Conservation (phyloP, 192 early-diverging fungal genomes). For the Linnemannia hyalina region DNA sequence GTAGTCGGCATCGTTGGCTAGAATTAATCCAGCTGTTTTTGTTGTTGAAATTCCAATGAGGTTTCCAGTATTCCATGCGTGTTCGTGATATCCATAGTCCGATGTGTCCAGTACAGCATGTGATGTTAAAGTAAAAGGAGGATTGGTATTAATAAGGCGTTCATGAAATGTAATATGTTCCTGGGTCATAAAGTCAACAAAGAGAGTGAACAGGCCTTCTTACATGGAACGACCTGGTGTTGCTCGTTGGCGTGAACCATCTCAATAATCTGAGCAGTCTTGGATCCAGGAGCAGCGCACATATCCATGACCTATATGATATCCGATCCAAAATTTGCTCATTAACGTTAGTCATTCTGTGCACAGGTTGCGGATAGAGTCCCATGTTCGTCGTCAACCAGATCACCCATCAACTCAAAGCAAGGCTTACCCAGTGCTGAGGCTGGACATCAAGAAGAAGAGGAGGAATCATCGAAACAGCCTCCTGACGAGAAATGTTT, state of each 20-base stretch:
- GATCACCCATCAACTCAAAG: background rate
- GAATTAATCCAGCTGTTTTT: constrained; percentile 80
- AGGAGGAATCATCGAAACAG: constrained; percentile 98
- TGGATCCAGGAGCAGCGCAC: constrained; percentile 99
- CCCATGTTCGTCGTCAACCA: too few relatives aligned
- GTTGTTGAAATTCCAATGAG: background rate
- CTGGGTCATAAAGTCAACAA: background rate
- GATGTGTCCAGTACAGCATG: background rate
- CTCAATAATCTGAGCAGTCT: constrained; percentile 94
- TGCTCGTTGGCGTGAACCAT: constrained; percentile 76
- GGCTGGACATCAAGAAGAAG: constrained; percentile 91
- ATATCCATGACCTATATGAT: constrained; percentile 77
- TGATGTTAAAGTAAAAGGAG: background rate
- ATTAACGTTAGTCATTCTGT: background rate
- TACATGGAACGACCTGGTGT: constrained; percentile 66
- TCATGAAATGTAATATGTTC: background rate
- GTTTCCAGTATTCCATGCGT: constrained; percentile 5
- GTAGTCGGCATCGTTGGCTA: constrained; percentile 97
- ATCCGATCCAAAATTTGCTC: background rate
- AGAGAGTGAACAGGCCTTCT: background rate
- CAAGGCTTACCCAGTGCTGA: constrained; percentile 76
- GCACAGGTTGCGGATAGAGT: background rate
- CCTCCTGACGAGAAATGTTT: constrained; percentile 97
- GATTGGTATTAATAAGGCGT: background rate
- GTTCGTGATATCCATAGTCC: background rate